Evolutionary conservation across 2,329 filamentous ascomycete species (phyloP).

Genomic region (Colletotrichum filicis): DNA sequence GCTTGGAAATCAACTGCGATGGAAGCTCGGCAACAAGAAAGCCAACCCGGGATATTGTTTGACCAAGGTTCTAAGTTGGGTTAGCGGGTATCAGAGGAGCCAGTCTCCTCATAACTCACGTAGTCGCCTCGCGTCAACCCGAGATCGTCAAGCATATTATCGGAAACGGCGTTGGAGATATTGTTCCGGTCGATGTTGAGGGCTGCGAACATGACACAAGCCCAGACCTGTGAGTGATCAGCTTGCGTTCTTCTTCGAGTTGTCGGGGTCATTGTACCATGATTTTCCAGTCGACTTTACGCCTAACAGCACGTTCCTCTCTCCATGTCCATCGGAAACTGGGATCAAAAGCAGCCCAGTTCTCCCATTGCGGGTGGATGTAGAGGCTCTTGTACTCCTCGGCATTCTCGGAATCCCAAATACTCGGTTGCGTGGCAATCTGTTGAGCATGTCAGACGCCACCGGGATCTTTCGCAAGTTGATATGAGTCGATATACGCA

Average conservation of each 20-base stretch:
- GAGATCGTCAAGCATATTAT: slow-evolving; percentile 52
- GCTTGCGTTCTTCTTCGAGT: slow-evolving; percentile 41
- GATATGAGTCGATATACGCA: slow-evolving; percentile 18
- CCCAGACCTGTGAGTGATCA: slow-evolving; percentile 14
- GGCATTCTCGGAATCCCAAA: slow-evolving; percentile 49
- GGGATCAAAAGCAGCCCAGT: slow-evolving; percentile 46
- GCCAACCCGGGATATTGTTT: slow-evolving; percentile 63
- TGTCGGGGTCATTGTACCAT: slow-evolving; percentile 40
- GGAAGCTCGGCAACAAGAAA: slow-evolving; percentile 70
- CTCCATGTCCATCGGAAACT: slow-evolving; percentile 46
- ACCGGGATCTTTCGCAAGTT: neutral
- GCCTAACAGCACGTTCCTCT: slow-evolving; percentile 43
- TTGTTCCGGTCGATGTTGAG: slow-evolving; percentile 41
- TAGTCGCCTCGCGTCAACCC: slow-evolving; percentile 45
- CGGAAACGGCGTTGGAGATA: slow-evolving; percentile 39
- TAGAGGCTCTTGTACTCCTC: slow-evolving; percentile 48
- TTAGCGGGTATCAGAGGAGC: neutral
- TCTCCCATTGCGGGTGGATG: slow-evolving; percentile 50
- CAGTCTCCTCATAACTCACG: slow-evolving; percentile 36
- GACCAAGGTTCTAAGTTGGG: slow-evolving; percentile 57
- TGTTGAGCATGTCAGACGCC: slow-evolving; percentile 36
- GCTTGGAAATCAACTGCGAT: slow-evolving; percentile 70
- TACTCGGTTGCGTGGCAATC: slow-evolving; percentile 49
- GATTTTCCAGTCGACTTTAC: slow-evolving; percentile 47
- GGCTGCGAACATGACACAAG: slow-evolving; percentile 46